phyloP scores from a whole-genome alignment of 2,329 filamentous ascomycete genomes.

The Fusarium sacchari region DNA sequence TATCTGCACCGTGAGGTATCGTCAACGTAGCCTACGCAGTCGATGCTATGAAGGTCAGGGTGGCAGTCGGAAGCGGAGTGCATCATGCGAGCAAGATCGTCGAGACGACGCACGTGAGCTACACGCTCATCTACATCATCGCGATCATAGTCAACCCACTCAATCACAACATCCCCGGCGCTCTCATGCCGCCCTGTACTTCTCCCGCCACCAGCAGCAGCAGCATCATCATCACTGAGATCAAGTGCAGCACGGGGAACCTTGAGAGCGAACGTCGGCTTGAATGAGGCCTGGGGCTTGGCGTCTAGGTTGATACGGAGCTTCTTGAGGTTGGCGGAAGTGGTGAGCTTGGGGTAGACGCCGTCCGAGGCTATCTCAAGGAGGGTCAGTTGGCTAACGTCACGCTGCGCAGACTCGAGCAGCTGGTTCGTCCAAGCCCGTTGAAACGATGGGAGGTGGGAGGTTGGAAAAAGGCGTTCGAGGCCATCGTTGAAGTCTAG shows the following conservation, averaged over 20 bases:
- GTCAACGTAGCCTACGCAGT: constrained; percentile 60
- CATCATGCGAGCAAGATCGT: constrained; percentile 60
- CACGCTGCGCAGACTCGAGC: constrained; percentile 56
- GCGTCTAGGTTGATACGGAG: constrained; percentile 59
- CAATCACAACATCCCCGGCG: constrained; percentile 52
- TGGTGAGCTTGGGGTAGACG: constrained; percentile 55
- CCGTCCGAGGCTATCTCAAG: constrained; percentile 55
- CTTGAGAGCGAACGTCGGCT: constrained; percentile 55
- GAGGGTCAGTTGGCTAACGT: constrained; percentile 53
- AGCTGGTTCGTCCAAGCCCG: constrained; percentile 59
- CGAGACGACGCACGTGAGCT: constrained; percentile 56
- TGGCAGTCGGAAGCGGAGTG: constrained; percentile 56
- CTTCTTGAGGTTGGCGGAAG: constrained; percentile 56
- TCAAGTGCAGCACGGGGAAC: constrained; percentile 49
- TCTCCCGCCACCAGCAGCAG: constrained; percentile 26
- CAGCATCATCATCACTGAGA: constrained; percentile 20
- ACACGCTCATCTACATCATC: constrained; percentile 55
- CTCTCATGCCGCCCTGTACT: constrained; percentile 49
- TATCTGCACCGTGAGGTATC: constrained; percentile 52
- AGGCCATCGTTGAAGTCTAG: constrained; percentile 59
- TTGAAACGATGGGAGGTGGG: constrained; percentile 54
- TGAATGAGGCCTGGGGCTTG: constrained; percentile 52
- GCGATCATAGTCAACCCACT: constrained; percentile 58
- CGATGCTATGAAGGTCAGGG: constrained; percentile 58
- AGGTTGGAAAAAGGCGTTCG: constrained; percentile 57